Conservation (phyloP, 163 green algal species). For the Chlamydomonas reinhardtii region DNA sequence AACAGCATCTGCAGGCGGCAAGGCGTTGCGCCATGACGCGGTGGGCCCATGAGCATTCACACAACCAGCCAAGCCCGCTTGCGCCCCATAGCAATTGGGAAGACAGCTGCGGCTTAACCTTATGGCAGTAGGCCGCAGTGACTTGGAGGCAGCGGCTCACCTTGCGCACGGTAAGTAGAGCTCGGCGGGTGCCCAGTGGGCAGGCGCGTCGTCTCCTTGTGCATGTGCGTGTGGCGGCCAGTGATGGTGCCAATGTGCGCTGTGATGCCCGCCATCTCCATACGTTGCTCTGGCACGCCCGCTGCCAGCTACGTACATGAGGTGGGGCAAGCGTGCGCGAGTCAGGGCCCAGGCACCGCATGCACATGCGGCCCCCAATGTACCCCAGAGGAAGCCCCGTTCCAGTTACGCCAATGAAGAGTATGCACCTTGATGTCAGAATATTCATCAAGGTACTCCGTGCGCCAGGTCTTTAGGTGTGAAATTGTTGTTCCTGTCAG, state of each 20-base stretch:
- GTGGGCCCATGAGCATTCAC: neutral
- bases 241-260: neutral
- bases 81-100: no score
- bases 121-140: neutral
- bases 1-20: neutral
- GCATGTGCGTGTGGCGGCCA: neutral
- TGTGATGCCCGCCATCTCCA: slow-evolving; percentile 10
- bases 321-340: no score
- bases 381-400: no score
- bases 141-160: neutral
- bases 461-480: slow-evolving; percentile 16
- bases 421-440: slow-evolving; percentile 21
- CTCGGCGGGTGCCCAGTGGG: neutral
- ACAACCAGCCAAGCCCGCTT: no score
- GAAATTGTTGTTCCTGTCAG: neutral
- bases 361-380: no score
- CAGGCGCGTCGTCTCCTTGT: neutral
- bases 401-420: no score
- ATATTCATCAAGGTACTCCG: slow-evolving; percentile 37
- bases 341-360: no score
- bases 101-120: no score
- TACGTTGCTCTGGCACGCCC: slow-evolving; percentile 4
- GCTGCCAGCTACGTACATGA: neutral
- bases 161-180: neutral
- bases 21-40: neutral